These are phyloP conservation scores for Globisporangium recalcitrans DNA, from an alignment of 352 stramenopile species.

Conservation along the genomic window DNA sequence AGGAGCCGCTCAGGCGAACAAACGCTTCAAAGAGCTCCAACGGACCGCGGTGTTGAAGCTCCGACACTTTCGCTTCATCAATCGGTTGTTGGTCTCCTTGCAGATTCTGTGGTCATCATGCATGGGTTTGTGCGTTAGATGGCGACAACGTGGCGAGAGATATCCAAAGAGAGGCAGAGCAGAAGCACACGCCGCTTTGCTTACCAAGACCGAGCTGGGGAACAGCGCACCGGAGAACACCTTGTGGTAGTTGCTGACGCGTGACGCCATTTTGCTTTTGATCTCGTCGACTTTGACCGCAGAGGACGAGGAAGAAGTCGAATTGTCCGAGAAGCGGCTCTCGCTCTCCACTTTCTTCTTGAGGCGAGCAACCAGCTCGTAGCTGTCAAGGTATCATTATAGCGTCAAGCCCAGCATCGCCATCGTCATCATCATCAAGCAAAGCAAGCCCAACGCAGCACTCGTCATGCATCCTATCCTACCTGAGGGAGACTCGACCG, in stretches of 20 bases:
- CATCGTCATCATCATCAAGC: not conserved
- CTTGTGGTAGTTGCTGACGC: slow-evolving; percentile 30
- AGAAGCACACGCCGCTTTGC: slow-evolving; percentile 3
- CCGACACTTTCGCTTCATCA: not conserved
- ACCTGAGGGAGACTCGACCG: slow-evolving; percentile 33
- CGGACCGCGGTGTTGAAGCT: slow-evolving; percentile 2
- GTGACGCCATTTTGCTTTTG: slow-evolving; percentile 41
- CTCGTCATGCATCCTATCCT: slow-evolving; percentile 1
- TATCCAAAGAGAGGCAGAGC: not conserved
- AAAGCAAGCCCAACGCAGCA: not conserved
- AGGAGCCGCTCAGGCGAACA: not conserved
- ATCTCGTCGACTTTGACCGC: slow-evolving; percentile 22
- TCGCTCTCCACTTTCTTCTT: slow-evolving; percentile 41
- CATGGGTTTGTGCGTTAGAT: not conserved
- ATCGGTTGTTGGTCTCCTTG: not conserved
- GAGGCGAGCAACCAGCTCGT: slow-evolving; percentile 29
- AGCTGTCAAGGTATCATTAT: slow-evolving; percentile 16
- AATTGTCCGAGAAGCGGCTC: slow-evolving; percentile 1
- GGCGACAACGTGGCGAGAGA: not conserved
- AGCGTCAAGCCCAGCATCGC: slow-evolving; percentile 1
- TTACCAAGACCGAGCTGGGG: slow-evolving; percentile 38
- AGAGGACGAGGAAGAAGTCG: not conserved
- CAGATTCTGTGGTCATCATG: not conserved
- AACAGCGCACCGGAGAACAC: slow-evolving; percentile 33
- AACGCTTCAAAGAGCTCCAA: slow-evolving; percentile 15